phyloP scores from a whole-genome alignment of 1,139 yeast genomes.

The Suhomyces bribrorum region DNA sequence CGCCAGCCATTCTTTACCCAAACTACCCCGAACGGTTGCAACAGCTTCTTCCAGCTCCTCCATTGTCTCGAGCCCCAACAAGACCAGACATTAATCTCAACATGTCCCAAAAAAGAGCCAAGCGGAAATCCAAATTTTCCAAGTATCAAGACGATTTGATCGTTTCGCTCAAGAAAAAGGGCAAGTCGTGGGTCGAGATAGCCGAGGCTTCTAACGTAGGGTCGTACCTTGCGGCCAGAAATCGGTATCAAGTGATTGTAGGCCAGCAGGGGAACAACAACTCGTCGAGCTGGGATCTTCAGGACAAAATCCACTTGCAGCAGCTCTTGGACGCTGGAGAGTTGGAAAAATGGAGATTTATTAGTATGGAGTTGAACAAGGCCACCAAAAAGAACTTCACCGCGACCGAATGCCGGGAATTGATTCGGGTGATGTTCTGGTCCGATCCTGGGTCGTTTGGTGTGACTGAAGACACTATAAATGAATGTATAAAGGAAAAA shows the following conservation, averaged over 20 bases:
- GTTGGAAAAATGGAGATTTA: conserved; percentile 66
- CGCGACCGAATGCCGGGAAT: conserved; percentile 56
- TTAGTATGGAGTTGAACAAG: conserved; percentile 62
- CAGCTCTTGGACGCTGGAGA: conserved; percentile 66
- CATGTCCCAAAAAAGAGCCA: conserved; percentile 48
- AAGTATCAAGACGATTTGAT: conserved; percentile 69
- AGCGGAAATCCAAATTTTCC: conserved; percentile 66
- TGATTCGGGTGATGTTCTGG: conserved; percentile 55
- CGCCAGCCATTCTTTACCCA: conserved; percentile 15
- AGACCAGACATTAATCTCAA: conserved; percentile 32
- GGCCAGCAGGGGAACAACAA: conserved; percentile 82
- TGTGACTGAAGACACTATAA: conserved; percentile 46
- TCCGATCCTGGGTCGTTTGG: conserved; percentile 60
- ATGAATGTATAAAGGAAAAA: conserved; percentile 41
- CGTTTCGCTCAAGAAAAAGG: conserved; percentile 59
- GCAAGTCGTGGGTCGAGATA: conserved; percentile 73
- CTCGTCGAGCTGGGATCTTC: conserved; percentile 61
- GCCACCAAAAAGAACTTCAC: conserved; percentile 57
- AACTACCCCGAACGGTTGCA: conserved; percentile 22
- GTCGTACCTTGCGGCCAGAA: conserved; percentile 71
- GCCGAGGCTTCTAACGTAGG: conserved; percentile 69
- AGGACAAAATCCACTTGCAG: conserved; percentile 56
- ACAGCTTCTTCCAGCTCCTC: conserved; percentile 40
- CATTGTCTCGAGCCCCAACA: conserved; percentile 32
- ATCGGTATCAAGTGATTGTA: conserved; percentile 75